These are phyloP conservation scores for Triticum dicoccoides DNA, from an alignment of 176 grass and related monocot species.

Conservation along the genomic window DNA sequence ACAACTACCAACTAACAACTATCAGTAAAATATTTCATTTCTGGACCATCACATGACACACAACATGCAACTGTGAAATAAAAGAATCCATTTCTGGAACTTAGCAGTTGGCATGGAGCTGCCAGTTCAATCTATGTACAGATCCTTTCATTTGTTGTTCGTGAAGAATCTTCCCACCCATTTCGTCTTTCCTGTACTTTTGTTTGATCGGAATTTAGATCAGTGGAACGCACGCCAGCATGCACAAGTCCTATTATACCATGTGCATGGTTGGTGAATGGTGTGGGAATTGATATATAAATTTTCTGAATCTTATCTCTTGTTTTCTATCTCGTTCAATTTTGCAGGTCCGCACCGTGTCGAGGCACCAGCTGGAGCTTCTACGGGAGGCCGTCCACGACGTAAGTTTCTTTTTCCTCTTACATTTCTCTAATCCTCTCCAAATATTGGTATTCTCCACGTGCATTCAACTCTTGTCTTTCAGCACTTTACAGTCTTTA, in stretches of 20 bases:
- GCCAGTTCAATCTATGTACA: too few species aligned
- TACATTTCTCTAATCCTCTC: background rate
- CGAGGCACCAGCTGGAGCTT: constrained; percentile 48
- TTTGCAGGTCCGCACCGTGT: constrained; percentile 57
- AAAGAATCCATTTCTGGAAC: background rate
- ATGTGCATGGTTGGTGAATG: background rate
- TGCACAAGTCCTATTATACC: too few species aligned
- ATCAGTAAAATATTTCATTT: background rate
- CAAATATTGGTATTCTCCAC: background rate
- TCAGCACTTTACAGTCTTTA: too few species aligned
- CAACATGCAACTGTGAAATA: too few species aligned
- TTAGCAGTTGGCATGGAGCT: background rate
- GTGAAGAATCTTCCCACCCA: too few species aligned
- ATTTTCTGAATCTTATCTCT: background rate
- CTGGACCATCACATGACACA: too few species aligned
- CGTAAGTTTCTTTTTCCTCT: constrained; percentile 20
- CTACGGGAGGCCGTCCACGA: constrained; percentile 70
- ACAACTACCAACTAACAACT: too few species aligned
- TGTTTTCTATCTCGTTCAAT: background rate
- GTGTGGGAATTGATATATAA: background rate
- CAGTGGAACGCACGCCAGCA: too few species aligned
- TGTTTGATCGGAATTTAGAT: too few species aligned
- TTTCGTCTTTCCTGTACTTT: too few species aligned
- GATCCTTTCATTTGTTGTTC: too few species aligned
- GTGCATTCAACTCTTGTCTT: background rate